Conservation (phyloP, 192 early-diverging fungal species). For the Allomyces javanicus region DNA sequence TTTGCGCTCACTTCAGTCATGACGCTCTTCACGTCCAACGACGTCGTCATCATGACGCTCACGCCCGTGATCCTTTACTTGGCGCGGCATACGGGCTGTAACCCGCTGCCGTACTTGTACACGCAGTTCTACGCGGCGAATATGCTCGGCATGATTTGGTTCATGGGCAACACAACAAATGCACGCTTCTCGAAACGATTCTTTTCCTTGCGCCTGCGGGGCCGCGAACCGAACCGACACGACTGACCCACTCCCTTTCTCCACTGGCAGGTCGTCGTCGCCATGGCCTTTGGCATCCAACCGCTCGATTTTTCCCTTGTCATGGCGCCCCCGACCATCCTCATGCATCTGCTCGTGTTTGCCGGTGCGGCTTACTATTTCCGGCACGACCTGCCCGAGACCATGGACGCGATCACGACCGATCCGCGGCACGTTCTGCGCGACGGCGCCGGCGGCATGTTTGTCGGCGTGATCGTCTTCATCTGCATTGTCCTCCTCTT, state of each 20-base stretch:
- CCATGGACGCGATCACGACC: slow-evolving; percentile 19
- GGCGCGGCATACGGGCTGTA: slow-evolving; percentile 35
- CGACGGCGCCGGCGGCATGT: slow-evolving; percentile 35
- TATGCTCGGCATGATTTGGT: no score
- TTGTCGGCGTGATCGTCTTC: slow-evolving; percentile 33
- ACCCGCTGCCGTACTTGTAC: slow-evolving; percentile 46
- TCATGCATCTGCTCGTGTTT: slow-evolving; percentile 29
- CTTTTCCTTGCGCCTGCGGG: not conserved
- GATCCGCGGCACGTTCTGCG: slow-evolving; percentile 28
- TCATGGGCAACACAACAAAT: slow-evolving; percentile 9
- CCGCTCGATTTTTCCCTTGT: slow-evolving; percentile 61
- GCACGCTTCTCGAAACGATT: not conserved
- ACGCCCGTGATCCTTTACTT: slow-evolving; percentile 65
- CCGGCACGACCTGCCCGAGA: slow-evolving; percentile 22
- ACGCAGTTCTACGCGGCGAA: slow-evolving; percentile 60
- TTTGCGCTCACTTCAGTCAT: slow-evolving; percentile 49
- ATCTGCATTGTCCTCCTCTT: slow-evolving; percentile 43
- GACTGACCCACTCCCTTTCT: no score
- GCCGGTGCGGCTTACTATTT: slow-evolving; percentile 27
- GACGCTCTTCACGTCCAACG: slow-evolving; percentile 59
- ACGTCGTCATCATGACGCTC: slow-evolving; percentile 63
- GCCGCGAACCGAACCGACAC: no score
- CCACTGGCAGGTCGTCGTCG: slow-evolving; percentile 48
- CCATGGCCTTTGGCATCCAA: slow-evolving; percentile 49
- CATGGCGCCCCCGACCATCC: slow-evolving; percentile 58